phyloP scores from a whole-genome alignment of 192 early-diverging fungal genomes.

The Endogone sp. region DNA sequence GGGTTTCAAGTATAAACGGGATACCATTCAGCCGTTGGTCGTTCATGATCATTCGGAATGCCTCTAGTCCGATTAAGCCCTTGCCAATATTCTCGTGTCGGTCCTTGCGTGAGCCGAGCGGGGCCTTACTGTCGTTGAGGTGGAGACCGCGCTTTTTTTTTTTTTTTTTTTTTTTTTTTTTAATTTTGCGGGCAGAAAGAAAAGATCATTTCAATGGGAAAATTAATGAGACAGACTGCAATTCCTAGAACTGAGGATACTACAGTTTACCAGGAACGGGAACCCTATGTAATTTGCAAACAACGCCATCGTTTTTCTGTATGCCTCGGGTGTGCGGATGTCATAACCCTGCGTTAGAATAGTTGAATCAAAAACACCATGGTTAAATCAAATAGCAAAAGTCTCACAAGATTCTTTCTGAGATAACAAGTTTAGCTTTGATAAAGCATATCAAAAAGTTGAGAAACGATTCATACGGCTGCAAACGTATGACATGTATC shows the following conservation, averaged over 20 bases:
- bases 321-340: slow-evolving; percentile 39
- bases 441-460: too few relatives aligned
- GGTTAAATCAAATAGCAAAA: slow-evolving; percentile 5
- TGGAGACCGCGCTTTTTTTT: slow-evolving; percentile 52
- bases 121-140: slow-evolving; percentile 47
- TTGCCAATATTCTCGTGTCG: slow-evolving; percentile 53
- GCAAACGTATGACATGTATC: slow-evolving; percentile 60
- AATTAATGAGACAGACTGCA: too few relatives aligned
- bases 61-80: slow-evolving; percentile 46
- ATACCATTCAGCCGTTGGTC: slow-evolving; percentile 45
- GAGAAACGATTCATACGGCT: slow-evolving; percentile 19
- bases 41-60: slow-evolving; percentile 49
- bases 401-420: too few relatives aligned
- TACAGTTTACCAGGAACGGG: slow-evolving; percentile 36
- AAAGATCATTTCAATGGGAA: too few relatives aligned
- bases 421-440: too few relatives aligned
- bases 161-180: too few relatives aligned
- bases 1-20: slow-evolving; percentile 52
- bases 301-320: slow-evolving; percentile 34
- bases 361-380: slow-evolving; percentile 8
- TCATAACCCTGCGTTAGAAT: slow-evolving; percentile 37
- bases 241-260: too few relatives aligned
- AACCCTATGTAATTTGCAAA: slow-evolving; percentile 42
- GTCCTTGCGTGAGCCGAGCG: slow-evolving; percentile 38
- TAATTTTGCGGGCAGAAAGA: too few relatives aligned